Evolutionary conservation across 306 rosid genomes (phyloP).

Genomic region (Gleditsia sinensis): DNA sequence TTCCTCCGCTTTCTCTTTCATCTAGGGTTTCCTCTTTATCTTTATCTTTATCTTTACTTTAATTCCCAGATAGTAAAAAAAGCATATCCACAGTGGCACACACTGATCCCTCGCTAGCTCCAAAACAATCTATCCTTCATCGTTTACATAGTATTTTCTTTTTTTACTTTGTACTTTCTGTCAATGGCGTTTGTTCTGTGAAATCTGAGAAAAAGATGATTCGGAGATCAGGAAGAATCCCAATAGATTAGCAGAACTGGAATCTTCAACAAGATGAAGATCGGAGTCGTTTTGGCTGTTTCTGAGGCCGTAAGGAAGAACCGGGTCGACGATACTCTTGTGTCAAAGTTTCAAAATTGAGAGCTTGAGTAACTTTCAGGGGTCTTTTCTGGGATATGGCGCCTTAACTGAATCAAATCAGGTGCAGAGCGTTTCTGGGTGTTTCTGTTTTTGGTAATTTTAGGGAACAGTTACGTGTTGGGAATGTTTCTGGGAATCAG

Average conservation of each 20-base stretch:
- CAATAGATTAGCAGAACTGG: constrained; percentile 15
- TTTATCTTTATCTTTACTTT: background rate
- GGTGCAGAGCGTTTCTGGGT: background rate
- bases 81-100: constrained; percentile 31
- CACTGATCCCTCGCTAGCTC: constrained; percentile 26
- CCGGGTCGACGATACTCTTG: background rate
- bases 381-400: constrained; percentile 19
- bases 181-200: constrained; percentile 28
- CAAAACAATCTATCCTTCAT: background rate
- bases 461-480: background rate
- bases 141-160: background rate
- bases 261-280: constrained; percentile 44
- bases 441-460: constrained; percentile 6
- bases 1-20: constrained; percentile 34
- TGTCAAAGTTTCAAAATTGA: background rate
- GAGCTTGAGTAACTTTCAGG: background rate
- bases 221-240: constrained; percentile 32
- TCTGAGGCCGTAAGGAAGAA: background rate
- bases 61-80: background rate
- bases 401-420: constrained; percentile 31
- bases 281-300: constrained; percentile 49
- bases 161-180: constrained; percentile 5
- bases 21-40: constrained; percentile 33
- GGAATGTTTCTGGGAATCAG: constrained; percentile 29
- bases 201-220: constrained; percentile 38